Conservation (phyloP, 1,139 yeast species). For the Yamadazyma trypodendri region DNA sequence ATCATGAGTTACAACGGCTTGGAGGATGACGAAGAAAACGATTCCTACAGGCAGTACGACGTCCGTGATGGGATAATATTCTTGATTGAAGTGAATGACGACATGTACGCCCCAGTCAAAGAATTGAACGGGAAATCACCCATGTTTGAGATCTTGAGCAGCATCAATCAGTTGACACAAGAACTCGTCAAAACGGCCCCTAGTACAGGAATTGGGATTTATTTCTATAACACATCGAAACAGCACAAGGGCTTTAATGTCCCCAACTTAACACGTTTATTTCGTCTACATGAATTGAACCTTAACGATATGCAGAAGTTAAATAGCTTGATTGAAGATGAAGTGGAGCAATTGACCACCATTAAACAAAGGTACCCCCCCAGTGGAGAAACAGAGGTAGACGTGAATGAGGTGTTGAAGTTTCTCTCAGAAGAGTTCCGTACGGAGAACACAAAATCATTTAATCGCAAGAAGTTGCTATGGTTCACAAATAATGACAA, state of each 20-base stretch:
- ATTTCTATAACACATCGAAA: constrained; percentile 50
- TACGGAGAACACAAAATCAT: constrained; percentile 10
- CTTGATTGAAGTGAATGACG: constrained; percentile 57
- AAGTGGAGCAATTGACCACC: constrained; percentile 16
- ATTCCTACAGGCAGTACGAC: constrained; percentile 40
- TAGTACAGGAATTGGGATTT: constrained; percentile 66
- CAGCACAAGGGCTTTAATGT: constrained; percentile 27
- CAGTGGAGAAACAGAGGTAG: constrained; percentile 32
- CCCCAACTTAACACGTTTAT: constrained; percentile 30
- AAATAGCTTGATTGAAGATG: constrained; percentile 33
- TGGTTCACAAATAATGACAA: constrained; percentile 45
- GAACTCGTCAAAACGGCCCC: constrained; percentile 60
- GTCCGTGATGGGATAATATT: constrained; percentile 64
- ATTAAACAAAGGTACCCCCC: constrained; percentile 13
- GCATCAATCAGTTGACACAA: constrained; percentile 55
- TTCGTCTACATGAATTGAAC: constrained; percentile 36
- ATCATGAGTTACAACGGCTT: neutral
- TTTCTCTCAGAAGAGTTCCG: constrained; percentile 36
- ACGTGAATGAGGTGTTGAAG: constrained; percentile 32
- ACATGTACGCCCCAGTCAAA: constrained; percentile 38
- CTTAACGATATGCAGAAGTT: constrained; percentile 40
- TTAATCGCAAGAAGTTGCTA: constrained; percentile 34
- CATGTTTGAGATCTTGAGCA: constrained; percentile 50
- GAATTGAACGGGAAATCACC: constrained; percentile 40
- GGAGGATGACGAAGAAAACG: constrained; percentile 16